Evolutionary conservation across 139 green algal species (phyloP).

Genomic region (Micractinium conductrix): DNA sequence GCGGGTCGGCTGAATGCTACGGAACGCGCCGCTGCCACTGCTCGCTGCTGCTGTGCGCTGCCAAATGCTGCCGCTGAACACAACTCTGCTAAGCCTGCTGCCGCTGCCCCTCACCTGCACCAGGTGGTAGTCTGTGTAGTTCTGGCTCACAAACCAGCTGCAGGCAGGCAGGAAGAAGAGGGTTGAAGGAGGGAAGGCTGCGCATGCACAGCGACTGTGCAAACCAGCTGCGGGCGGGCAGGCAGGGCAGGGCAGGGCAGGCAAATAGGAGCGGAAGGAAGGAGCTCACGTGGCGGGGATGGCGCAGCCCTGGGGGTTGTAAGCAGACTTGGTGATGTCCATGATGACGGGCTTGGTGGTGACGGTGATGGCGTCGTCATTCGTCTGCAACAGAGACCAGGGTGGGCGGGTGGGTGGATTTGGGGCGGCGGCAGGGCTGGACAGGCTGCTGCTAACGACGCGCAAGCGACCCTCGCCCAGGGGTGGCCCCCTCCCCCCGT

Average conservation of each 20-base stretch:
- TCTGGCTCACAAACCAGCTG: slow-evolving; percentile 39
- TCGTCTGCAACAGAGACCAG: slow-evolving; percentile 27
- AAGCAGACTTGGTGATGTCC: slow-evolving; percentile 22
- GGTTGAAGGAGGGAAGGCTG: not conserved
- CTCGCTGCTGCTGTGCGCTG: no score
- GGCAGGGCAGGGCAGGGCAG: not conserved
- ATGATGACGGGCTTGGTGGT: slow-evolving; percentile 31
- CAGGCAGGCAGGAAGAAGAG: not conserved
- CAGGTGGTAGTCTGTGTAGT: slow-evolving; percentile 33
- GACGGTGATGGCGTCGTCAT: slow-evolving; percentile 37
- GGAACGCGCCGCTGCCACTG: no score
- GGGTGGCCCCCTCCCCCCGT: not conserved
- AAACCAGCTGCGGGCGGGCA: not conserved
- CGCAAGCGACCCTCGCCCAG: not conserved
- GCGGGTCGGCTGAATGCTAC: no score
- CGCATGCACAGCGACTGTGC: not conserved
- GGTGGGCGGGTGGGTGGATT: not conserved
- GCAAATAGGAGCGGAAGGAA: not conserved
- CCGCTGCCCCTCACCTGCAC: slow-evolving; percentile 25
- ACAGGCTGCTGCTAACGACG: not conserved
- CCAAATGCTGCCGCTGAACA: no score
- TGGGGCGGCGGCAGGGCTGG: not conserved
- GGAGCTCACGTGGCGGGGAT: slow-evolving; percentile 37
- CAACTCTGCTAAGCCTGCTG: no score
- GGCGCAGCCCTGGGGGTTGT: slow-evolving; percentile 31